Evolutionary conservation across 148 eudicot genomes (phyloP).

Genomic region (Nyssa sinensis): DNA sequence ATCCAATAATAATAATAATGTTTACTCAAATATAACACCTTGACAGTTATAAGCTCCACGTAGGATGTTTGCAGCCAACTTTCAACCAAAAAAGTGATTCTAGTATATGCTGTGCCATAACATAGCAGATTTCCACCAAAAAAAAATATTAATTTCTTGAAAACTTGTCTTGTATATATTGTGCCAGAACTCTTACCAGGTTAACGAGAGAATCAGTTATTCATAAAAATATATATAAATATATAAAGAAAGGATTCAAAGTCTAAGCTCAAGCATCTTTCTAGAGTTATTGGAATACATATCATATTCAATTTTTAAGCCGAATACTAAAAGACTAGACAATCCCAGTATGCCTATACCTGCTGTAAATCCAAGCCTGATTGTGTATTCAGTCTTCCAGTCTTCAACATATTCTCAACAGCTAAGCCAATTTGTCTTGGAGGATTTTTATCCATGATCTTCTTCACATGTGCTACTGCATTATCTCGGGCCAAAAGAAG

Average conservation of each 20-base stretch:
- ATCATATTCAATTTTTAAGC: background rate
- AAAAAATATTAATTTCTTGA: too few relatives aligned
- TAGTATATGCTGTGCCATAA: too few relatives aligned
- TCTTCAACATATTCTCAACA: conserved; percentile 78
- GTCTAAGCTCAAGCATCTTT: background rate
- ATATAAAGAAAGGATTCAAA: background rate
- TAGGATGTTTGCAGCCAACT: too few relatives aligned
- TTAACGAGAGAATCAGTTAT: background rate
- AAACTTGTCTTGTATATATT: too few relatives aligned
- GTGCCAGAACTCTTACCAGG: background rate
- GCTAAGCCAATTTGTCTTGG: conserved; percentile 55
- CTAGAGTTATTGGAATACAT: background rate
- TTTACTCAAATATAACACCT: too few relatives aligned
- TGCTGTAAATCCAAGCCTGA: conserved; percentile 80
- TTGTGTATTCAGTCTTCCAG: conserved; percentile 68
- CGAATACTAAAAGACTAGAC: background rate
- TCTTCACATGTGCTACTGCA: conserved; percentile 65
- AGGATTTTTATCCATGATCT: conserved; percentile 57
- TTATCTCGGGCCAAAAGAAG: conserved; percentile 17
- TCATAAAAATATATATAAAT: background rate
- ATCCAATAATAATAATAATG: too few relatives aligned
- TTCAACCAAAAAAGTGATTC: too few relatives aligned
- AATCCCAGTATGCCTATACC: conserved; percentile 42
- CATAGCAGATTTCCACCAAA: too few relatives aligned
- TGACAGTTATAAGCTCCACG: too few relatives aligned